Evolutionary conservation across 2,329 filamentous ascomycete genomes (phyloP).

Genomic region (Exophiala mesophila): DNA sequence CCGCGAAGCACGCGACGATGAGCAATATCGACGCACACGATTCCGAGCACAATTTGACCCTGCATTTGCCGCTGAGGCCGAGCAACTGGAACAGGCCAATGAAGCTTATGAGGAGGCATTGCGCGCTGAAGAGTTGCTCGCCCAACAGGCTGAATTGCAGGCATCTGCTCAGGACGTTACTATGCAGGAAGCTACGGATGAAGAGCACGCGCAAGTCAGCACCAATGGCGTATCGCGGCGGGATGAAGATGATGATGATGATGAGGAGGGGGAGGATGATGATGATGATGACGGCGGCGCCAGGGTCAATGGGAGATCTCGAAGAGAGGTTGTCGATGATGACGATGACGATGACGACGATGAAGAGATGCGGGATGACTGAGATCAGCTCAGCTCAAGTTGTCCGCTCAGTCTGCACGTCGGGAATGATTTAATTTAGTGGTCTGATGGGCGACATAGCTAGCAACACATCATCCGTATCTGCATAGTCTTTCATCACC

Average conservation of each 20-base stretch:
- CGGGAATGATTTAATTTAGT: too few relatives aligned
- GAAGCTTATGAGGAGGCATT: constrained; percentile 23
- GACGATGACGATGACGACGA: constrained; percentile 16
- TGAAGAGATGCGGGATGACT: constrained; percentile 23
- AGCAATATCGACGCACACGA: constrained; percentile 32
- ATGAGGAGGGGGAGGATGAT: constrained; percentile 12
- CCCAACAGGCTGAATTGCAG: constrained; percentile 25
- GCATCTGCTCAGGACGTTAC: constrained; percentile 20
- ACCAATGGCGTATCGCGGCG: constrained; percentile 8
- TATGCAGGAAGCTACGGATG: constrained; percentile 19
- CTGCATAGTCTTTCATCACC: too few relatives aligned
- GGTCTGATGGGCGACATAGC: too few relatives aligned
- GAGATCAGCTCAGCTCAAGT: too few relatives aligned
- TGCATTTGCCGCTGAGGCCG: constrained; percentile 33
- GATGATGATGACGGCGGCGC: neutral
- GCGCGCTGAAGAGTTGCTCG: constrained; percentile 19
- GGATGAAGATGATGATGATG: constrained; percentile 8
- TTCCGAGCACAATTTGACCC: constrained; percentile 45
- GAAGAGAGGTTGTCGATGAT: neutral
- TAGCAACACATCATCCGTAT: too few relatives aligned
- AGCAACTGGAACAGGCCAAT: constrained; percentile 16
- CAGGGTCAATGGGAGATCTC: neutral
- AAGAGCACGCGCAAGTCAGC: constrained; percentile 19
- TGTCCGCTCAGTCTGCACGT: too few relatives aligned
- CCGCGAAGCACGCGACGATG: constrained; percentile 41